These are phyloP conservation scores for Debaryomycetaceae sp. DNA, from an alignment of 1,139 yeast genomes.

Conservation along the genomic window DNA sequence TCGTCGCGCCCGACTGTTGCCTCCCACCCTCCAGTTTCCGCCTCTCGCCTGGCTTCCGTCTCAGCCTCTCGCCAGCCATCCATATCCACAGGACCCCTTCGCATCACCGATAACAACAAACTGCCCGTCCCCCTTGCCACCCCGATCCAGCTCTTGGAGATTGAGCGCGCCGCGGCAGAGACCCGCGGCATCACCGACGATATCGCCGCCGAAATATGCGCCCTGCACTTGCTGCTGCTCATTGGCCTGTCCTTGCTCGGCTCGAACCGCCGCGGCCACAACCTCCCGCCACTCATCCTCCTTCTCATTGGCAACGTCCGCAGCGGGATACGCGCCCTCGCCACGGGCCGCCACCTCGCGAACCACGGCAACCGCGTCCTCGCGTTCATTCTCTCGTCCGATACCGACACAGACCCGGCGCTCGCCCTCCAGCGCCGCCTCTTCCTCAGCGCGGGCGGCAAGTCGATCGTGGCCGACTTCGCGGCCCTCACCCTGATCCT, in stretches of 20 bases:
- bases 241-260: conserved; percentile 51
- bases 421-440: conserved; percentile 36
- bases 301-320: conserved; percentile 63
- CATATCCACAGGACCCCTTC: conserved; percentile 11
- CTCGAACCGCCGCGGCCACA: conserved; percentile 62
- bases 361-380: conserved; percentile 67
- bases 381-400: conserved; percentile 36
- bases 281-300: conserved; percentile 69
- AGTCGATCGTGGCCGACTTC: conserved; percentile 25
- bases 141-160: conserved; percentile 73
- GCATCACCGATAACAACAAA: conserved; percentile 12
- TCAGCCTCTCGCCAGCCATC: conserved; percentile 4
- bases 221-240: conserved; percentile 52
- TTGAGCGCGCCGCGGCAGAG: conserved; percentile 52
- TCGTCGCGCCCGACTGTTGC: neutral
- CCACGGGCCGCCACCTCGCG: conserved; percentile 69
- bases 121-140: conserved; percentile 56
- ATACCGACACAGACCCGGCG: conserved; percentile 13
- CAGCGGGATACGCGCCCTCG: conserved; percentile 67
- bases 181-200: conserved; percentile 39
- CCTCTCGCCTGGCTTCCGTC: neutral
- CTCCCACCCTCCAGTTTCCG: neutral
- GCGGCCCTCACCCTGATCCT: conserved; percentile 19
- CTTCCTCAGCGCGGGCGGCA: conserved; percentile 39
- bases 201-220: conserved; percentile 59